Base-by-base conservation (phyloP, 148 eudicot species). In the Drosera capensis region DNA sequence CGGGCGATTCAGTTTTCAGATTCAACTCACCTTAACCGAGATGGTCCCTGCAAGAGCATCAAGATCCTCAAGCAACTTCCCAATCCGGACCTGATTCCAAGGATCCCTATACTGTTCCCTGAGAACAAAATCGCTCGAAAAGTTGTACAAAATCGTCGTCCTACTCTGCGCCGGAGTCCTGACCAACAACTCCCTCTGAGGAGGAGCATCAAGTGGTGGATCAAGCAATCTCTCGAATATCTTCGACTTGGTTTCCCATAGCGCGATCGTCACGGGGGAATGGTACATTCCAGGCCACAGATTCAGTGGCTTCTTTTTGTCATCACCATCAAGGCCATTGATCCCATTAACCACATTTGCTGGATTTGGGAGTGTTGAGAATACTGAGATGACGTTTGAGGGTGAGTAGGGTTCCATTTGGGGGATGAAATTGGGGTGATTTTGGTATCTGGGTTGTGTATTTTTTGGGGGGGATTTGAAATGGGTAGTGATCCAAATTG, bases 251-350 rank as follows among this genome's bases (percentile, higher is more conserved):
- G 95, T 72, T 51, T 92, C 99, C 95, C 99, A 92, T n/a, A 85
- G 57, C 17, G 99, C 94, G 43, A 65, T 77, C 12, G 99, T 85
- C 3, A 92, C 95, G 0, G 99, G 99, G 2, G 95, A 85, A 63
- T 85, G 95, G 60, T 90, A 90, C 99, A 90, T 90, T 23, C 99
- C 99, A 21, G 99, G 99, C 99, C 99, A 90, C 29, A 90, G 57
- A 42, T 77, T 75, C 1, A 81, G 52, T 1, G 88, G 88, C 49
- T 90, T 78, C 38, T 74, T 73, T n/a, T n/a, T n/a, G n/a, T n/a
- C n/a, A 15, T 42, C 58, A 2, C 55, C 58, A 44, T 71, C 79
- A 8, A 40, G 62, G 0, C 40, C 51, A 1, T n/a, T n/a, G n/a
- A n/a, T n/a, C n/a, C n/a, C n/a, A n/a, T n/a, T n/a, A n/a, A n/a